Percentiles rank a stretch among this genome's conserved stretches.
Evolutionary conservation across 2,329 filamentous ascomycete genomes (phyloP).

Genomic region (Clonostachys rhizophaga): DNA sequence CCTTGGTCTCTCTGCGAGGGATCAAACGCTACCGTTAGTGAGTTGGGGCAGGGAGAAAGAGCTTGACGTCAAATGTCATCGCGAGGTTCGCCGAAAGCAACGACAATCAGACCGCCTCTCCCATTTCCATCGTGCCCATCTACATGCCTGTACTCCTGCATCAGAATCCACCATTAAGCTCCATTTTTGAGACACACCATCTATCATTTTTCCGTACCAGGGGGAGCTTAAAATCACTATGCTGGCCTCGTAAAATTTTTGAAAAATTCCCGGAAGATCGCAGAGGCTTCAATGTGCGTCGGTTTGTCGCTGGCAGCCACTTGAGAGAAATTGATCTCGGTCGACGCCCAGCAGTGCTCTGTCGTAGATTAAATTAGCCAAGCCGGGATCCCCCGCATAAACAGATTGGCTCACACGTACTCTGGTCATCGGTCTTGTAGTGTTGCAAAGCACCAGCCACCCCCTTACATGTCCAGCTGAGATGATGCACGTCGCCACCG

Average conservation of each 20-base stretch:
- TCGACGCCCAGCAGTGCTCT: constrained; percentile 39
- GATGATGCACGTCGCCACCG: constrained; percentile 33
- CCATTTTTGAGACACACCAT: too few species aligned
- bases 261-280: constrained; percentile 39
- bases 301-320: constrained; percentile 29
- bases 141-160: too few species aligned
- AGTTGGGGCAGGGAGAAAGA: too few species aligned
- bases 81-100: too few species aligned
- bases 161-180: too few species aligned
- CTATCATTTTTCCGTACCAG: too few species aligned
- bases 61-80: too few species aligned
- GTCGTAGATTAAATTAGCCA: background rate
- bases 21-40: too few species aligned
- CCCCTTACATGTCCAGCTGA: constrained; percentile 32
- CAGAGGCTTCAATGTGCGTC: constrained; percentile 34
- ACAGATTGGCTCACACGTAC: constrained; percentile 4
- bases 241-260: constrained; percentile 19
- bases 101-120: too few species aligned
- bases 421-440: constrained; percentile 36
- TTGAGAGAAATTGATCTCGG: constrained; percentile 36
- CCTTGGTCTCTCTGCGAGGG: too few species aligned
- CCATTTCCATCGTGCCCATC: too few species aligned
- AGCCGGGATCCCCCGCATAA: background rate
- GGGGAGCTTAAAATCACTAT: constrained; percentile 1
- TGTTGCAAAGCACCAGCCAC: constrained; percentile 30